Conservation (phyloP, 768 basidiomycete genomes). For the Termitomyces sp. region DNA sequence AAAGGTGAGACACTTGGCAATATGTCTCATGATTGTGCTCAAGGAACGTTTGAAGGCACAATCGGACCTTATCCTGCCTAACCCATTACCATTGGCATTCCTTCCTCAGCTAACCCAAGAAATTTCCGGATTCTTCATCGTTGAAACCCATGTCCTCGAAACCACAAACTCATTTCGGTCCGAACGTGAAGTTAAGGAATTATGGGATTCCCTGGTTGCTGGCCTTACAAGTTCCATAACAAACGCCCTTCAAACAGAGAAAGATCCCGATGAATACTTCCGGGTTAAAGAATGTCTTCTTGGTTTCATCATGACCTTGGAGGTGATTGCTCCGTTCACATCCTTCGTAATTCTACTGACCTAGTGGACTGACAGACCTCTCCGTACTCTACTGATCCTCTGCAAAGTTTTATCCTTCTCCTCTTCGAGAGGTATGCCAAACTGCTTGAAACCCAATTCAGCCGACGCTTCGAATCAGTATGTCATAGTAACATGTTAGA, state of each 20-base stretch:
- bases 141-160: constrained; percentile 89
- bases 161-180: constrained; percentile 91
- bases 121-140: constrained; percentile 96
- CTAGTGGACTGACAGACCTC: constrained; percentile 54
- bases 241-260: constrained; percentile 66
- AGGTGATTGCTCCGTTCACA: constrained; percentile 46
- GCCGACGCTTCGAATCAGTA: constrained; percentile 77
- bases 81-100: constrained; percentile 59
- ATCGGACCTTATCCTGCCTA: constrained; percentile 91
- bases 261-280: constrained; percentile 78
- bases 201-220: constrained; percentile 86
- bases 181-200: constrained; percentile 85
- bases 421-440: constrained; percentile 89
- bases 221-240: constrained; percentile 75
- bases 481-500: neutral
- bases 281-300: constrained; percentile 81
- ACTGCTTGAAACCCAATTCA: constrained; percentile 79
- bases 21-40: neutral
- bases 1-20: constrained; percentile 47
- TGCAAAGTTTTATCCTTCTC: constrained; percentile 82
- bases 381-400: constrained; percentile 77
- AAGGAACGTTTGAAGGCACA: constrained; percentile 62
- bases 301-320: constrained; percentile 87
- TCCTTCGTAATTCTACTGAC: neutral
- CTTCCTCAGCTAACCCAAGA: constrained; percentile 84